Evolutionary conservation across 169 alveolate species (phyloP), one percentile per base, ranked within the genome.

Genomic region (Plasmodium vinckei): DNA sequence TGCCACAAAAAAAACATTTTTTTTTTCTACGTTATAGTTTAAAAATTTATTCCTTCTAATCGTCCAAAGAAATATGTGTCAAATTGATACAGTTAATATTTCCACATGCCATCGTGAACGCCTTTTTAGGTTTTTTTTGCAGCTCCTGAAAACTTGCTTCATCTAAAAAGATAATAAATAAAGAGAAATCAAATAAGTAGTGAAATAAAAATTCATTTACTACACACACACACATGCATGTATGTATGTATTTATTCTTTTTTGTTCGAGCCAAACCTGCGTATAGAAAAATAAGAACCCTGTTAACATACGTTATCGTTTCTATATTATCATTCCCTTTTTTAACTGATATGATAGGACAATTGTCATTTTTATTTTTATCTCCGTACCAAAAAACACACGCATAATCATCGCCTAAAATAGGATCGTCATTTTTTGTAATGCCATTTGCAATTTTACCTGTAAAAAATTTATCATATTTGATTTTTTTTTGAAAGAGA

Each of bases 351-450:
- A 96, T 96, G 56, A 96, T 96, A 1, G 98, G 98, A 47, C 94
- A 73, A 46, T 92, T 94, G 82, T 95, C 98, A 47, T 87, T 94
- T 46, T 92, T 90, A 64, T 87, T 73, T 53, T 93, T 71, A 17
- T 94, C 96, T 5, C 98, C 98, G 60, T 93, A 92, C 98, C 98
- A 96, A 15, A 94, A 89, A 33, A 96, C 98, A 70, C 98, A 96
- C 49, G 93, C 92, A 27, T 92, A 92, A 60, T 96, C 98, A 84
- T 94, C 97, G 12, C 98, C 97, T 51, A 95, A 88, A 3, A 96
- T 95, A 15, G 98, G 98, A 61, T 96, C 98, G 44, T 94, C 97
- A 39, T 87, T 87, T 54, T 96, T 89, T 23, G 94, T 93, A 49
- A 96, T 94, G 33, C 94, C 97, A 67, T 88, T 75, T 9, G 98